Evolutionary conservation across 345 rosid genomes (phyloP).

Genomic region (Eucalyptus curtisii): DNA sequence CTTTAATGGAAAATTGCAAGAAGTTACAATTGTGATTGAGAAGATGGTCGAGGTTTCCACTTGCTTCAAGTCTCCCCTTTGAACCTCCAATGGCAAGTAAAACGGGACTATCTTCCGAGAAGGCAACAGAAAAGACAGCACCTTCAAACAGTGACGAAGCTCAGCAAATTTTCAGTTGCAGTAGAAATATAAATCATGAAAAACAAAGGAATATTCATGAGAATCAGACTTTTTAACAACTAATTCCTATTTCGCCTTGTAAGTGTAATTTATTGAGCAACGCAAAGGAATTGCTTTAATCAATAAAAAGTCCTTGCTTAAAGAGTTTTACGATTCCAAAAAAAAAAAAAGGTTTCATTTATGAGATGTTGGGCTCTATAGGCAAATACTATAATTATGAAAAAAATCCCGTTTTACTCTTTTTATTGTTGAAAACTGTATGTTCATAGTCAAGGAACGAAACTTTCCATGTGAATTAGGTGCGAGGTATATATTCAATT

Average conservation of each 20-base stretch:
- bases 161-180: background rate
- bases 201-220: background rate
- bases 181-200: too few species aligned
- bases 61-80: slow-evolving; percentile 60
- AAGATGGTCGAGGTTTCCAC: background rate
- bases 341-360: too few species aligned
- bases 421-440: background rate
- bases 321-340: background rate
- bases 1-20: background rate
- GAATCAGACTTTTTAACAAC: too few species aligned
- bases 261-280: too few species aligned
- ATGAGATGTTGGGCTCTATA: background rate
- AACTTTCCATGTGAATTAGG: background rate
- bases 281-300: too few species aligned
- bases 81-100: slow-evolving; percentile 83
- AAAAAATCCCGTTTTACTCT: too few species aligned
- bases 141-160: background rate
- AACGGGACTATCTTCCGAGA: slow-evolving; percentile 49
- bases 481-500: background rate
- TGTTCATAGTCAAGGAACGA: background rate
- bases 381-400: background rate
- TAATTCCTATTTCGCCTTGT: too few species aligned
- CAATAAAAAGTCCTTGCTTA: background rate
- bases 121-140: background rate
- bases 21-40: background rate